These are phyloP conservation scores for Wallacemonas collosoma DNA, from an alignment of 208 protist genomes.

Conservation along the genomic window DNA sequence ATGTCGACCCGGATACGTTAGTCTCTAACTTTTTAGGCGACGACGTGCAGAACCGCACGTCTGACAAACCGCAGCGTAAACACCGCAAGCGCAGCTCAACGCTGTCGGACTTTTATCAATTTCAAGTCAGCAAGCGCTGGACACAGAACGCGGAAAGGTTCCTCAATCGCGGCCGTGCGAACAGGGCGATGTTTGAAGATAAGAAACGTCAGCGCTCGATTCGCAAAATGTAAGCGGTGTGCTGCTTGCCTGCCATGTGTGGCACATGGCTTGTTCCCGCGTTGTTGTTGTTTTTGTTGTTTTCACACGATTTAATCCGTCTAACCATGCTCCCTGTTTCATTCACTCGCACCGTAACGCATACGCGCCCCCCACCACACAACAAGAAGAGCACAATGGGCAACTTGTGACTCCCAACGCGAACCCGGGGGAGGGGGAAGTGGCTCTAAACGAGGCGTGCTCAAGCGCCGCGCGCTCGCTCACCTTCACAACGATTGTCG, in stretches of 20 bases:
- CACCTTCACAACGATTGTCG: too few relatives aligned
- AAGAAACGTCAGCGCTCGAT: constrained; percentile 86
- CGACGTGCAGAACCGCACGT: constrained; percentile 37
- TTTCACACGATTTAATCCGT: constrained; percentile 11
- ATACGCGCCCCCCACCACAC: too few relatives aligned
- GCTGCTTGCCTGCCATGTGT: constrained; percentile 6
- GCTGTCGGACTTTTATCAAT: constrained; percentile 88
- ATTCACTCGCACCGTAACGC: too few relatives aligned
- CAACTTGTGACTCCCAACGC: too few relatives aligned
- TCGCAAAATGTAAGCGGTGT: constrained; percentile 61
- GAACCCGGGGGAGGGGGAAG: too few relatives aligned
- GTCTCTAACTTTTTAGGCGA: constrained; percentile 76
- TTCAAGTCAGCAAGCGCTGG: constrained; percentile 87
- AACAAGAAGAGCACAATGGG: too few relatives aligned
- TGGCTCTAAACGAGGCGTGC: too few relatives aligned
- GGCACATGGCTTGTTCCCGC: not conserved
- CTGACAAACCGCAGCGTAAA: constrained; percentile 70
- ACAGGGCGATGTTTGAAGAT: constrained; percentile 83
- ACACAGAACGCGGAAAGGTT: constrained; percentile 89
- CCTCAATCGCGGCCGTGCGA: constrained; percentile 64
- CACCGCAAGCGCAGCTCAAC: constrained; percentile 41
- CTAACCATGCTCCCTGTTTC: not conserved
- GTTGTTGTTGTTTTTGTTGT: constrained; percentile 3
- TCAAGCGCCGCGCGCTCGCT: too few relatives aligned
- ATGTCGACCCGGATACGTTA: constrained; percentile 51